These are phyloP conservation scores for Nitzschia inconspicua DNA, from an alignment of 108 stramenopile species.

Conservation along the genomic window DNA sequence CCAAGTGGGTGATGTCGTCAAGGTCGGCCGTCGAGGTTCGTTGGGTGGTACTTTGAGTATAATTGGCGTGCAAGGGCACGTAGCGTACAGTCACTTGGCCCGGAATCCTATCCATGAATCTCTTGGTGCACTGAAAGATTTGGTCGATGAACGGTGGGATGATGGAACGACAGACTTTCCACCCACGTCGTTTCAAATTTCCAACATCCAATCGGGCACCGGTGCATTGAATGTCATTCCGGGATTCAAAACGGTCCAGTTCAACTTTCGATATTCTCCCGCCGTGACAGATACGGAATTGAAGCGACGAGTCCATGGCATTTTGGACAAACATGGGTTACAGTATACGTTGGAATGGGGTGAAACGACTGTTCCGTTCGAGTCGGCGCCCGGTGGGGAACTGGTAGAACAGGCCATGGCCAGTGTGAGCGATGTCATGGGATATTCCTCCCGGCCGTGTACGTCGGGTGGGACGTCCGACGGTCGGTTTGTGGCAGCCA, in stretches of 20 bases:
- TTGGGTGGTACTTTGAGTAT: neutral
- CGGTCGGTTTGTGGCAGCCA: neutral
- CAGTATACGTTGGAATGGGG: neutral
- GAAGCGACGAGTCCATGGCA: neutral
- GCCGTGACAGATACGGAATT: neutral
- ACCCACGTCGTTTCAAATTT: conserved; percentile 6
- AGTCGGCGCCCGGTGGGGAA: neutral
- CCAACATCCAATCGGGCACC: conserved; percentile 1
- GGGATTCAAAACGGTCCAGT: conserved; percentile 1
- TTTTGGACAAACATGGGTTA: neutral
- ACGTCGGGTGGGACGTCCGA: conserved; percentile 2
- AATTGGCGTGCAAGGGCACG: conserved; percentile 1
- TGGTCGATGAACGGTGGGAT: conserved; percentile 4
- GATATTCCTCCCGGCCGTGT: neutral
- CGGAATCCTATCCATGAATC: conserved; percentile 4
- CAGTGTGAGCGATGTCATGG: neutral
- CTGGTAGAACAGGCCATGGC: conserved; percentile 1
- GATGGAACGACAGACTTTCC: conserved; percentile 1
- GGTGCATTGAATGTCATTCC: conserved; percentile 1
- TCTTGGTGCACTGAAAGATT: neutral
- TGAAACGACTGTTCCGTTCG: neutral
- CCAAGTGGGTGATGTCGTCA: neutral
- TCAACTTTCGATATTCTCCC: conserved; percentile 2
- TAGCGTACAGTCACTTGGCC: neutral
- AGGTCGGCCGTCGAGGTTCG: conserved; percentile 2